Conservation (phyloP, 2,329 filamentous ascomycete species). For the Neonectria sp. region DNA sequence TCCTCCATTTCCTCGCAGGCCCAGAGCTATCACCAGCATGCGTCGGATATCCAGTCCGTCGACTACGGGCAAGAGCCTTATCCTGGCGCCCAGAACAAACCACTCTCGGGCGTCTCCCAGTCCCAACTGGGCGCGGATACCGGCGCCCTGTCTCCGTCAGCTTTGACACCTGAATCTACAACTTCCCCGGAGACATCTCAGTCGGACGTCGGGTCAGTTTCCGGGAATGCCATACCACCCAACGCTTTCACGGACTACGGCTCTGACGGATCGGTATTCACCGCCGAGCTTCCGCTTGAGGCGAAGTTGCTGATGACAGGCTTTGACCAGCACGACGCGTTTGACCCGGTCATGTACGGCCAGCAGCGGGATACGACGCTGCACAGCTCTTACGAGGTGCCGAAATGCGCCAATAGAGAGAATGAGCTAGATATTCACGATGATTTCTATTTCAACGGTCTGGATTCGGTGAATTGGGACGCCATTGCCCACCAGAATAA, state of each 20-base stretch:
- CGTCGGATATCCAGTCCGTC: slow-evolving; percentile 11
- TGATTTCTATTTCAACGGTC: slow-evolving; percentile 8
- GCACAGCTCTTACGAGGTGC: slow-evolving; percentile 14
- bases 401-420: slow-evolving; percentile 15
- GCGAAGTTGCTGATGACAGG: slow-evolving; percentile 58
- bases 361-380: slow-evolving; percentile 33
- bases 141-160: slow-evolving; percentile 42
- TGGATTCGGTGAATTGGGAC: slow-evolving; percentile 27
- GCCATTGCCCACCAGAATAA: not conserved
- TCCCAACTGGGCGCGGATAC: too few relatives aligned
- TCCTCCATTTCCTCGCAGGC: not conserved
- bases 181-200: slow-evolving; percentile 43
- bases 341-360: slow-evolving; percentile 33
- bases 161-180: slow-evolving; percentile 47
- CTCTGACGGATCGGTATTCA: slow-evolving; percentile 55
- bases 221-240: slow-evolving; percentile 13
- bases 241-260: slow-evolving; percentile 40
- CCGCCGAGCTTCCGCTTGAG: slow-evolving; percentile 59
- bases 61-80: too few relatives aligned
- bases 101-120: slow-evolving; percentile 17
- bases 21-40: slow-evolving; percentile 36
- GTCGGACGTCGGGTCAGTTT: slow-evolving; percentile 37
- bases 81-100: too few relatives aligned
- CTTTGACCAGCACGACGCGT: slow-evolving; percentile 49
- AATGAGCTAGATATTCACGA: not conserved